phyloP scores from a whole-genome alignment of 305 asterid genomes.

The Solanum chacoense region DNA sequence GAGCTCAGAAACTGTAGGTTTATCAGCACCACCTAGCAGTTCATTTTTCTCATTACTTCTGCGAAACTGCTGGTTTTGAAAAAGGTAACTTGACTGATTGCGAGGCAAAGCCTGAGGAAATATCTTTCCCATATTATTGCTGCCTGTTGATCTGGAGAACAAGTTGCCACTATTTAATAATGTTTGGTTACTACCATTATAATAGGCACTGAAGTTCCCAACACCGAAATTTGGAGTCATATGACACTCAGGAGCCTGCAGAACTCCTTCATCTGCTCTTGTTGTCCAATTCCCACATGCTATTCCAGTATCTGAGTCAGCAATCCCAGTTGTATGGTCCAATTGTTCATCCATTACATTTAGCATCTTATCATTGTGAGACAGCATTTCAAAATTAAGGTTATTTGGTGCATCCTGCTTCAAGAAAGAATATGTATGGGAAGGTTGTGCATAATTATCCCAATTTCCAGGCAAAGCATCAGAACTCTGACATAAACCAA shows the following conservation, averaged over 20 bases:
- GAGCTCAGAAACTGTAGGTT: not conserved
- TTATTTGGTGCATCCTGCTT: conserved; percentile 6
- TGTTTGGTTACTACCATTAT: conserved; percentile 14
- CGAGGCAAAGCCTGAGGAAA: not conserved
- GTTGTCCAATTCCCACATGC: conserved; percentile 16
- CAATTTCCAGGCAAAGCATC: conserved; percentile 22
- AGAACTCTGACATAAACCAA: conserved; percentile 26
- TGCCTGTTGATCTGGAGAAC: not conserved
- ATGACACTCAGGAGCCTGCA: conserved; percentile 7
- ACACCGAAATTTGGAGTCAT: not conserved
- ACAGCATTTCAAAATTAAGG: conserved; percentile 17
- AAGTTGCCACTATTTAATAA: conserved; percentile 13
- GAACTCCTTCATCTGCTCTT: conserved; percentile 7
- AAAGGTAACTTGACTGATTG: not conserved
- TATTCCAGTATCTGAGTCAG: conserved; percentile 11
- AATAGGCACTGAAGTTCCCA: conserved; percentile 8
- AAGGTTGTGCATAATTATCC: conserved; percentile 7
- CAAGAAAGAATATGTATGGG: not conserved
- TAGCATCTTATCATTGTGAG: conserved; percentile 24
- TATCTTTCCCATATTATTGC: not conserved
- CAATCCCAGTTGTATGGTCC: conserved; percentile 11
- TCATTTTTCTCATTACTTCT: not conserved
- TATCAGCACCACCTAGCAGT: conserved; percentile 1
- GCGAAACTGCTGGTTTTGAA: not conserved
- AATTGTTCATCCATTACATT: conserved; percentile 19